Evolutionary conservation across 2,329 filamentous ascomycete genomes (phyloP).

Genomic region (Cercospora canescens): DNA sequence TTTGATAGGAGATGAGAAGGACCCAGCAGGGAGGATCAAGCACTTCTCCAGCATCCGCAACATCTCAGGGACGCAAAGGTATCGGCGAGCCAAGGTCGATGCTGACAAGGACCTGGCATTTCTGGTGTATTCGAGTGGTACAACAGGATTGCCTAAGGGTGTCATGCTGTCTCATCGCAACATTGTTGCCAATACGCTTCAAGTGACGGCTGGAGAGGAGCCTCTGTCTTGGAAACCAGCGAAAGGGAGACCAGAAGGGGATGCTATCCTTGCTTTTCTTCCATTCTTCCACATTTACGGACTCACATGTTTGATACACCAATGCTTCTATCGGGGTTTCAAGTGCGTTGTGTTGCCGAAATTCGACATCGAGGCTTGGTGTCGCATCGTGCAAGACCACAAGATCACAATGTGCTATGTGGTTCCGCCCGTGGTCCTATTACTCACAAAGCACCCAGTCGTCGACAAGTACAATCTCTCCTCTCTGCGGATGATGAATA

Average conservation of each 20-base stretch:
- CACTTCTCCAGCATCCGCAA: slow-evolving; percentile 74
- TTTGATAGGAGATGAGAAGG: slow-evolving; percentile 69
- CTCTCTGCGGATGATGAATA: slow-evolving; percentile 79
- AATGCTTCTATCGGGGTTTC: slow-evolving; percentile 65
- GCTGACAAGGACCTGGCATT: slow-evolving; percentile 76
- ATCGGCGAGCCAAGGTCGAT: slow-evolving; percentile 62
- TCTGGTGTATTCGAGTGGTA: slow-evolving; percentile 85
- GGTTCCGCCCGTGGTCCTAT: slow-evolving; percentile 79
- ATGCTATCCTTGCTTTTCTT: slow-evolving; percentile 73
- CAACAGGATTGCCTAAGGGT: slow-evolving; percentile 73
- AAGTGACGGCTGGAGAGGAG: slow-evolving; percentile 41
- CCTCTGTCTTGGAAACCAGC: slow-evolving; percentile 54
- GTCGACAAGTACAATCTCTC: slow-evolving; percentile 80
- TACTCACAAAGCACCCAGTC: slow-evolving; percentile 74
- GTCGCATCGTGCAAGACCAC: slow-evolving; percentile 71
- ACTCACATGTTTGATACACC: slow-evolving; percentile 71
- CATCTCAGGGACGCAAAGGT: slow-evolving; percentile 59
- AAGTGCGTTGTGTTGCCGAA: slow-evolving; percentile 71
- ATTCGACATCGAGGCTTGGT: slow-evolving; percentile 81
- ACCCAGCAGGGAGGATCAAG: slow-evolving; percentile 60
- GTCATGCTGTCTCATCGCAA: slow-evolving; percentile 88
- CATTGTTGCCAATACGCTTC: slow-evolving; percentile 68
- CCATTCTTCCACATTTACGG: slow-evolving; percentile 93
- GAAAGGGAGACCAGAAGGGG: slow-evolving; percentile 57
- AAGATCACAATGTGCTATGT: slow-evolving; percentile 77